These are phyloP conservation scores for Elongisporangium prolatum DNA, from an alignment of 352 stramenopile genomes.

Conservation along the genomic window DNA sequence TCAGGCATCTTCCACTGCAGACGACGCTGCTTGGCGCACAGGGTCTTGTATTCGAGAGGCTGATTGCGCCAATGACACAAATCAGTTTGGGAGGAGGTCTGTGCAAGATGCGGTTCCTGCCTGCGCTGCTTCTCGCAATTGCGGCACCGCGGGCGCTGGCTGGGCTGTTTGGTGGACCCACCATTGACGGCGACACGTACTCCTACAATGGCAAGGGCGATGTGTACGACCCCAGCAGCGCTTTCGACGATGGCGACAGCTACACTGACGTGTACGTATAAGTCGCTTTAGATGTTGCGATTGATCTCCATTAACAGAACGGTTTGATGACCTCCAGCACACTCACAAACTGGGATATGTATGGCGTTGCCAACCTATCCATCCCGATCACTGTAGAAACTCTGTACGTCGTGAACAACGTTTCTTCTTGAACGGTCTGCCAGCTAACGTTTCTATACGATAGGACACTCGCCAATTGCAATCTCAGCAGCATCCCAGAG, in stretches of 20 bases:
- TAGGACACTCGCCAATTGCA: constrained; percentile 47
- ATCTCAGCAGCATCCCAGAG: constrained; percentile 29
- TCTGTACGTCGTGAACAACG: constrained; percentile 24
- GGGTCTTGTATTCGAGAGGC: neutral
- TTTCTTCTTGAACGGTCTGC: neutral
- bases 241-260: constrained; percentile 40
- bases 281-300: neutral
- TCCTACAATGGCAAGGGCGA: constrained; percentile 51
- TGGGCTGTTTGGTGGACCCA: neutral
- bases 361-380: constrained; percentile 26
- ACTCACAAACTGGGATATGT: constrained; percentile 63
- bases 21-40: neutral
- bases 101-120: neutral
- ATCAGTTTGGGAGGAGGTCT: neutral
- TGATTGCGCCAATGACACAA: neutral
- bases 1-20: neutral
- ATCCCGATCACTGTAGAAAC: constrained; percentile 42
- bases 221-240: constrained; percentile 28
- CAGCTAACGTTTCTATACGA: neutral
- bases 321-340: constrained; percentile 16
- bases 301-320: neutral
- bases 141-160: too few species aligned
- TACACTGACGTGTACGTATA: constrained; percentile 43
- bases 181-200: constrained; percentile 41
- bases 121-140: neutral